A percentile compares a stretch with the other conserved stretches of the same genome.
These are phyloP conservation scores for Penicillium sp. DNA, from an alignment of 2,329 filamentous ascomycete species.

Conservation along the genomic window DNA sequence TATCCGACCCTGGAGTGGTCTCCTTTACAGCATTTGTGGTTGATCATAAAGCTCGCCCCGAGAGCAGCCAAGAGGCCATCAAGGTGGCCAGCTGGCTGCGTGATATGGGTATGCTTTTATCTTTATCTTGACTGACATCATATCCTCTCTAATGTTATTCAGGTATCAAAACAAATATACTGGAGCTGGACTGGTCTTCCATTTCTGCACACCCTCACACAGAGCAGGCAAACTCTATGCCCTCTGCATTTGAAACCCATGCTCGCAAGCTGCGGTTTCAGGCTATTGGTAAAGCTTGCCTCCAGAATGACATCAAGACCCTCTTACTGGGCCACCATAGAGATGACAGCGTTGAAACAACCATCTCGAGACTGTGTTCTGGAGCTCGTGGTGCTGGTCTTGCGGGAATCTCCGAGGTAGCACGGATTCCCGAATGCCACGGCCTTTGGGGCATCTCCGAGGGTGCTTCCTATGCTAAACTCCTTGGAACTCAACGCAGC, in stretches of 20 bases:
- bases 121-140: background rate
- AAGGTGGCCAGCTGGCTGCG: slow-evolving; percentile 46
- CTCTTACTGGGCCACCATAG: slow-evolving; percentile 79
- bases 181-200: slow-evolving; percentile 50
- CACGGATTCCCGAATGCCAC: slow-evolving; percentile 77
- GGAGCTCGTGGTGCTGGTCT: slow-evolving; percentile 67
- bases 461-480: slow-evolving; percentile 53
- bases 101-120: slow-evolving; percentile 36
- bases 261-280: slow-evolving; percentile 72
- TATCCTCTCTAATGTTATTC: background rate
- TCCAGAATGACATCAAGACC: slow-evolving; percentile 47
- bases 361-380: slow-evolving; percentile 68
- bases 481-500: slow-evolving; percentile 8
- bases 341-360: slow-evolving; percentile 87
- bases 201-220: background rate
- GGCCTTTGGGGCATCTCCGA: slow-evolving; percentile 66
- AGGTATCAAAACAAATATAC: slow-evolving; percentile 35
- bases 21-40: slow-evolving; percentile 55
- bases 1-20: slow-evolving; percentile 15
- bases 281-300: slow-evolving; percentile 59
- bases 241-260: slow-evolving; percentile 67
- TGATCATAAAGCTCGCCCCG: slow-evolving; percentile 55
- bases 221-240: slow-evolving; percentile 20
- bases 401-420: slow-evolving; percentile 59
- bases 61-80: slow-evolving; percentile 52